A percentile compares a stretch with the other conserved stretches of the same genome.
These are phyloP conservation scores for Plasmodium ovale DNA, from an alignment of 169 alveolate genomes.

Conservation along the genomic window DNA sequence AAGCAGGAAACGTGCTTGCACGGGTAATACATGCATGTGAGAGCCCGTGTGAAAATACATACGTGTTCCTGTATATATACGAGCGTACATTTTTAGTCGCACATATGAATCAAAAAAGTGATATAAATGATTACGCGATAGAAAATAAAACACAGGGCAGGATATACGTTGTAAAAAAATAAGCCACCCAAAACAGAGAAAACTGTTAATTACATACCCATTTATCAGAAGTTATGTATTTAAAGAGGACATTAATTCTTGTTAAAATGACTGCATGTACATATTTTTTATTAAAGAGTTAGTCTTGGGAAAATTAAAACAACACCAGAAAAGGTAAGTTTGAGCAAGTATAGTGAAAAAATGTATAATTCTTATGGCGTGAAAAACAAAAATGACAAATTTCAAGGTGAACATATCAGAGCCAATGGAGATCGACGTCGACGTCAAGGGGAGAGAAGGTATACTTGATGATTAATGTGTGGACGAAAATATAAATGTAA, in stretches of 20 bases:
- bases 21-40: no score
- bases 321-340: conserved; percentile 32
- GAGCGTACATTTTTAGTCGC: neutral
- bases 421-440: neutral
- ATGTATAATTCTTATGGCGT: conserved; percentile 15
- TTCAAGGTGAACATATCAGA: neutral
- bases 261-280: conserved; percentile 41
- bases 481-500: neutral
- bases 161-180: conserved; percentile 9
- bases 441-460: neutral
- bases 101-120: conserved; percentile 7
- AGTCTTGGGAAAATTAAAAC: conserved; percentile 33
- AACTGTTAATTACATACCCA: conserved; percentile 43
- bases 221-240: conserved; percentile 63
- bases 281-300: conserved; percentile 46
- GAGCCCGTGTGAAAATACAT: no score
- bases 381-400: neutral
- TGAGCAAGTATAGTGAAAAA: conserved; percentile 42
- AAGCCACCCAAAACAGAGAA: conserved; percentile 12
- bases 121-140: conserved; percentile 2
- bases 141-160: neutral
- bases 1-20: no score
- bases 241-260: conserved; percentile 50
- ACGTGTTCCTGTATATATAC: no score
- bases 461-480: neutral